A percentile compares a stretch with the other conserved stretches of the same genome.
phyloP scores from a whole-genome alignment of 2,329 filamentous ascomycete species.

The Phialemoniopsis sp. region DNA sequence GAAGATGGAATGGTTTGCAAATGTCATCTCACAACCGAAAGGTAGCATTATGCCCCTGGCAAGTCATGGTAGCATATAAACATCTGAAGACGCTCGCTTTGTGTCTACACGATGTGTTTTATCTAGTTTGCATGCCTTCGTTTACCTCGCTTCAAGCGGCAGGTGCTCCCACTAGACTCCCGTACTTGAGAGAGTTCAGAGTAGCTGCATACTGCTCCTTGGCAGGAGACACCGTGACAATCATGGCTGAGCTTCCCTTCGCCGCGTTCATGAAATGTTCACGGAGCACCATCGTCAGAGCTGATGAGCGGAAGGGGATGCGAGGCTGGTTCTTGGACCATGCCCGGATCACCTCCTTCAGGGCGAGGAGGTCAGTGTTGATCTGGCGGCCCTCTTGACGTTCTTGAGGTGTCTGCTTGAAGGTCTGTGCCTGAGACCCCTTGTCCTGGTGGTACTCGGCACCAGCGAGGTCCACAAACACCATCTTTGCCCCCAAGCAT shows the following conservation, averaged over 20 bases:
- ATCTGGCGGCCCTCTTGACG: constrained; percentile 35
- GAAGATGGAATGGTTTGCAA: no score
- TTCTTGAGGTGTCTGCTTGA: constrained; percentile 29
- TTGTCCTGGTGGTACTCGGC: constrained; percentile 33
- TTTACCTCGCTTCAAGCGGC: no score
- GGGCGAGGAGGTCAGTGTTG: constrained; percentile 36
- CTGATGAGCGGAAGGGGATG: constrained; percentile 34
- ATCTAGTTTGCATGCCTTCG: no score
- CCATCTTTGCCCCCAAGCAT: constrained; percentile 32
- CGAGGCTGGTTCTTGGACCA: constrained; percentile 22
- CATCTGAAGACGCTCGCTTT: no score
- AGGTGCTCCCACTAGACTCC: constrained; percentile 25
- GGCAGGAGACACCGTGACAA: constrained; percentile 29
- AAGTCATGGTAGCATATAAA: no score
- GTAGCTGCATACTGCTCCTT: constrained; percentile 29
- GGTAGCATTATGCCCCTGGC: no score
- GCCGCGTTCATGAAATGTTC: constrained; percentile 23
- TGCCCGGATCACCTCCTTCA: constrained; percentile 42
- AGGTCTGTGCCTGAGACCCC: constrained; percentile 1
- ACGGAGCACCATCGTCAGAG: constrained; percentile 36
- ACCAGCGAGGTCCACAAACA: constrained; percentile 41
- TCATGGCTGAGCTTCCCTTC: constrained; percentile 9
- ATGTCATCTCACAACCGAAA: no score
- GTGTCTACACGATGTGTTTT: no score
- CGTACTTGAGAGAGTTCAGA: constrained; percentile 37